Evolutionary conservation across 139 green algal genomes (phyloP), one percentile per base, ranked within the genome.

Genomic region (Chlorella sp.): DNA sequence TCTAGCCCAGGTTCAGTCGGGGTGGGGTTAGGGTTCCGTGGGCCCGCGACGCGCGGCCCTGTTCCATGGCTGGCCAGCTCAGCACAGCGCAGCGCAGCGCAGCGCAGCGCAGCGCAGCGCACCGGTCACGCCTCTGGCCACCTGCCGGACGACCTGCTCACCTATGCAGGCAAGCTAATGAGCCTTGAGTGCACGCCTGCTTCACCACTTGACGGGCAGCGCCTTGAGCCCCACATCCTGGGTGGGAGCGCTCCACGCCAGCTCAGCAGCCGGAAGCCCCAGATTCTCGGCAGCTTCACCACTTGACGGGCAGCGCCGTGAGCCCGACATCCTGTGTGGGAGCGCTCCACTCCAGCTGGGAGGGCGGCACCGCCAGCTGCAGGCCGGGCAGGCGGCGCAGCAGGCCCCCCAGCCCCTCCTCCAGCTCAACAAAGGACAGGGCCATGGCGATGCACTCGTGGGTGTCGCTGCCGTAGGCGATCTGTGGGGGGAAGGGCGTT

Each of bases 171-270:
- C n/a, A n/a, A n/a, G n/a, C n/a, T n/a, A n/a, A n/a, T n/a, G n/a
- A n/a, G n/a, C n/a, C n/a, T n/a, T n/a, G n/a, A n/a, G n/a, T n/a
- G n/a, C n/a, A n/a, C n/a, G n/a, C n/a, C 48, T 57, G 5, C 48
- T 91, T 90, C 76, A 90, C 89, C 91, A 94, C 1, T 40, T 84
- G 15, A 94, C 87, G 11, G 91, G 91, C 86, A 94, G 89, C 22
- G 15, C 3, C 36, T 60, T 53, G 19, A 94, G 76, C 28, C 92
- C 92, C 73, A 94, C 90, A 36, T 94, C 92, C 24, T 37, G 66
- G 60, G 61, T 76, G 39, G 92, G 88, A 24, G 87, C 69, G 16
- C 48, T 84, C 57, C 61, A 93, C 85, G 89, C 16, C 40, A 94
- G 69, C 90, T 94, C 24, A 24, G 53, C 48, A 18, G 68, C n/a